Evolutionary conservation across 176 grass and related monocot genomes (phyloP), one percentile per base, ranked within the genome.

Genomic region (Panicum miliaceum): DNA sequence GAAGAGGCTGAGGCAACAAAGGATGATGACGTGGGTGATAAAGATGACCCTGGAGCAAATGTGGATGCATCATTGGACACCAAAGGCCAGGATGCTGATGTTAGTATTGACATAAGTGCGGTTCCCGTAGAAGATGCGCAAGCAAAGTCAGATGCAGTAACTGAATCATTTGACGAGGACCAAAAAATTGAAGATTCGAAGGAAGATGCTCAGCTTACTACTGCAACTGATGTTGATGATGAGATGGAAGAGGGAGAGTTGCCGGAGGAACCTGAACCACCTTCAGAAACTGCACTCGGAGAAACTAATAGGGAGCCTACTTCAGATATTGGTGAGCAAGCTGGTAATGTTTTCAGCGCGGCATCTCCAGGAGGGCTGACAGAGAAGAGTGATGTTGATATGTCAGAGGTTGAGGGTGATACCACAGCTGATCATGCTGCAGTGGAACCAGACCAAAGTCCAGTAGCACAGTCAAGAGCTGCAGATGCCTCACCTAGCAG

Each of bases 231-330:
- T 72, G 82, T 27, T 64, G 96, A 98, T 6, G 96, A 99, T 46
- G 91, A 96, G 13, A 92, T 81, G 81, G 96, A 98, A 64, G 96
- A 98, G 68, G 96, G 96, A 6, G 96, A 98, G 69, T 77, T 90
- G 81, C 81, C 65, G 0, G 93, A 94, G 51, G 96, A 99, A 65
- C 81, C 85, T 41, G 96, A 99, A 60, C 92, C 86, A 51, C 79
- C 75, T 37, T 76, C 77, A 80, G 92, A 94, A 41, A 82, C 53
- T 67, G 57, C 82, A 18, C 34, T 75, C 18, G 81, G 71, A 34
- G 88, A 78, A 37, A 29, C 45, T 35, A 82, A 90, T 29, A 66
- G 18, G 40, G 91, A 88, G 38, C 77, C 77, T 22, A 83, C 85
- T 60, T 76, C 52, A 12, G 82, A 66, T 85, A n/a, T 72, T 52